Conservation (phyloP, 2,329 filamentous ascomycete species). For the Ambrosiella beaveri region DNA sequence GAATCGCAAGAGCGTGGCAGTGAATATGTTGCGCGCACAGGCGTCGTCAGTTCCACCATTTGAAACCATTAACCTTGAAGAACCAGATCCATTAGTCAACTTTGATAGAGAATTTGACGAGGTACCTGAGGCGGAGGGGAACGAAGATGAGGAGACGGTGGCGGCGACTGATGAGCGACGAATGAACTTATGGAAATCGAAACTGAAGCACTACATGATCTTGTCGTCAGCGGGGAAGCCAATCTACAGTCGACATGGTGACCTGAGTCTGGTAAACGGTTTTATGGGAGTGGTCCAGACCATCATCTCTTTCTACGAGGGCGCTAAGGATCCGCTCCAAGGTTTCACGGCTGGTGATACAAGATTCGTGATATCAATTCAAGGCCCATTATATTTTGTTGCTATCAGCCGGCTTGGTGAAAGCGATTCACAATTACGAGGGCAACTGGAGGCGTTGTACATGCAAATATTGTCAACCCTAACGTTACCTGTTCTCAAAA, state of each 20-base stretch:
- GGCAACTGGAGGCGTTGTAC: constrained; percentile 83
- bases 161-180: constrained; percentile 36
- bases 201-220: constrained; percentile 94
- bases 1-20: constrained; percentile 48
- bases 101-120: constrained; percentile 68
- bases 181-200: constrained; percentile 66
- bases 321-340: constrained; percentile 55
- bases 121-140: constrained; percentile 33
- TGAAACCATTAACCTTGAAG: constrained; percentile 29
- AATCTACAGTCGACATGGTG: constrained; percentile 89
- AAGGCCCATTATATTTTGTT: constrained; percentile 80
- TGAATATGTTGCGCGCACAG: constrained; percentile 48
- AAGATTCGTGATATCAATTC: constrained; percentile 69
- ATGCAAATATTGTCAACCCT: constrained; percentile 96
- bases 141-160: constrained; percentile 16
- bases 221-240: constrained; percentile 92
- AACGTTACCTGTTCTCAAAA: constrained; percentile 70
- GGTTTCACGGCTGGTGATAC: constrained; percentile 77
- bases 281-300: constrained; percentile 94
- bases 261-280: constrained; percentile 73
- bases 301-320: constrained; percentile 91
- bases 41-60: constrained; percentile 43
- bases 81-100: constrained; percentile 39
- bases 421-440: constrained; percentile 71
- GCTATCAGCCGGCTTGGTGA: constrained; percentile 87